These are phyloP conservation scores for Diaporthe longicolla DNA, from an alignment of 2,329 filamentous ascomycete species.

Conservation along the genomic window DNA sequence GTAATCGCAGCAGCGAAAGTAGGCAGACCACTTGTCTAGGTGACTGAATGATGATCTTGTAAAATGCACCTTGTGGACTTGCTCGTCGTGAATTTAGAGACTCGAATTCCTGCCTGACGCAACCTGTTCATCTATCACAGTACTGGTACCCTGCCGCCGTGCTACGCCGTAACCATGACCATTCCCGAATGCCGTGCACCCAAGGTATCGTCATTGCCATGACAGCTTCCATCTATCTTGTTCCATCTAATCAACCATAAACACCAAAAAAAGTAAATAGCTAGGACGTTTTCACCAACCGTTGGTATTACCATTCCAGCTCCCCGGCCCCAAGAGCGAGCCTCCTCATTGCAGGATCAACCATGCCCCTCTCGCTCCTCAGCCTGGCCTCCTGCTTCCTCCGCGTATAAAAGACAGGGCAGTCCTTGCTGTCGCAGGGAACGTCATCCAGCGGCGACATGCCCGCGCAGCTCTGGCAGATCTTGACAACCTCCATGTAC, in stretches of 20 bases:
- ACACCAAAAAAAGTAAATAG: slow-evolving; percentile 1
- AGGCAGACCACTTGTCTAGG: slow-evolving; percentile 18
- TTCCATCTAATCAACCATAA: background rate
- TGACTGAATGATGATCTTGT: slow-evolving; percentile 36
- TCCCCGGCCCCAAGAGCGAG: slow-evolving; percentile 51
- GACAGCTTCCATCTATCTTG: background rate
- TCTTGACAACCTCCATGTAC: slow-evolving; percentile 72
- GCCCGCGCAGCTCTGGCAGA: slow-evolving; percentile 87
- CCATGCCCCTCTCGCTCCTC: slow-evolving; percentile 55
- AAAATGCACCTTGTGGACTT: slow-evolving; percentile 13
- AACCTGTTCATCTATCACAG: background rate
- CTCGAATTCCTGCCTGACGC: background rate
- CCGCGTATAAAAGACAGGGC: slow-evolving; percentile 89
- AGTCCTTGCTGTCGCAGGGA: slow-evolving; percentile 91
- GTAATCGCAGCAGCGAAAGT: slow-evolving; percentile 34
- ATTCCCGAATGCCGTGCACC: slow-evolving; percentile 3
- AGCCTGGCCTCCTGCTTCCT: slow-evolving; percentile 71
- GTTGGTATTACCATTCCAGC: slow-evolving; percentile 52
- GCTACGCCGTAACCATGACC: background rate
- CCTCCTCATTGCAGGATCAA: slow-evolving; percentile 53
- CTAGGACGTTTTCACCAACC: slow-evolving; percentile 37
- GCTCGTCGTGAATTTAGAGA: background rate
- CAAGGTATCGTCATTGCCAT: background rate
- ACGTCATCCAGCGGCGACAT: slow-evolving; percentile 82
- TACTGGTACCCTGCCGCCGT: background rate